Conservation (phyloP, 2,329 filamentous ascomycete species). For the Graphilbum ipis-grandicollis region DNA sequence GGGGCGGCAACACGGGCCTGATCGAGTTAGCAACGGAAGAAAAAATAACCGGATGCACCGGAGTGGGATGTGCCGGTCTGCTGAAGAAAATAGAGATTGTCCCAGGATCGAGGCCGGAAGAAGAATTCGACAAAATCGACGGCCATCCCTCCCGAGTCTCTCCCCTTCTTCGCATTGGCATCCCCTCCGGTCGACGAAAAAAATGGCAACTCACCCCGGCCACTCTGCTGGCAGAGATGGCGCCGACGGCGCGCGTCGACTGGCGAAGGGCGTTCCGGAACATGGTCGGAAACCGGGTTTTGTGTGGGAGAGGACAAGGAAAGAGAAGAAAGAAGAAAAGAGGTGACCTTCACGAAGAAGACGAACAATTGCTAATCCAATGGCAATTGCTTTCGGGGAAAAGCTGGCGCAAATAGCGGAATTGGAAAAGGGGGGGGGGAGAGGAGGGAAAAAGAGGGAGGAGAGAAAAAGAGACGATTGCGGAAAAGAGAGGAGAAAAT, state of each 20-base stretch:
- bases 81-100: too few species aligned
- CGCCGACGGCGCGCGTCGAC: conserved; percentile 87
- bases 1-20: conserved; percentile 78
- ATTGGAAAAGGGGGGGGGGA: conserved; percentile 1
- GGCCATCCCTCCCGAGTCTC: too few species aligned
- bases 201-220: conserved; percentile 62
- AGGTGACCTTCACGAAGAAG: conserved; percentile 33
- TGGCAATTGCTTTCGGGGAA: conserved; percentile 32
- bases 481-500: conserved; percentile 8
- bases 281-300: conserved; percentile 47
- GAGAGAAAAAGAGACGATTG: conserved; percentile 4
- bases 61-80: too few species aligned
- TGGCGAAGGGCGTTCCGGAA: conserved; percentile 97
- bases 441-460: conserved; percentile 3
- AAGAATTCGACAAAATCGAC: not conserved
- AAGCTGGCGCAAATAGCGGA: not conserved
- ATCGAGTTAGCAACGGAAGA: not conserved
- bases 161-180: too few species aligned
- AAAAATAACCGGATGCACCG: too few species aligned
- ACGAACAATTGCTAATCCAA: conserved; percentile 40
- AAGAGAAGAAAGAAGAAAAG: conserved; percentile 6
- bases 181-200: not conserved
- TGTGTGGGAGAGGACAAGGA: conserved; percentile 2
- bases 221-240: conserved; percentile 85
- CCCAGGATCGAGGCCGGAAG: too few species aligned